A percentile compares a stretch with the other conserved stretches of the same genome.
Conservation (phyloP, 176 grass and related monocot genomes). For the Eremochloa ophiuroides region DNA sequence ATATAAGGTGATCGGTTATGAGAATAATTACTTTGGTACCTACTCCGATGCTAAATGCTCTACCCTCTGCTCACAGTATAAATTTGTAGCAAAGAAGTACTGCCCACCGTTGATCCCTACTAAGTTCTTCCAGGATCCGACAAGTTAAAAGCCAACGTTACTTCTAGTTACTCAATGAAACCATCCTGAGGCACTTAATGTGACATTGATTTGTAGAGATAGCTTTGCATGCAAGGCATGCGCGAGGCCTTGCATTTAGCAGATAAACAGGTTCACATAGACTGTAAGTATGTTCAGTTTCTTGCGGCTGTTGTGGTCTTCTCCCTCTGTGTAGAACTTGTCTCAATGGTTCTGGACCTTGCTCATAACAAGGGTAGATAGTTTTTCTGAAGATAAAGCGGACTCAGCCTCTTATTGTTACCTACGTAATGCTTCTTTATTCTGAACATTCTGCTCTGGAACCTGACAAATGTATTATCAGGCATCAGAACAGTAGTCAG, state of each 20-base stretch:
- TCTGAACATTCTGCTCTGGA: not conserved
- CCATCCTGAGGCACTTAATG: not conserved
- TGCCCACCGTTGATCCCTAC: constrained; percentile 61
- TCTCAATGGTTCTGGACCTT: constrained; percentile 11
- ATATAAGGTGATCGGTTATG: not conserved
- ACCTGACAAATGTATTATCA: not conserved
- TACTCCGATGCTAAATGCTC: constrained; percentile 4
- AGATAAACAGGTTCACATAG: constrained; percentile 7
- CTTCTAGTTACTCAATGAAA: constrained; percentile 23
- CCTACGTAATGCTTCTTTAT: not conserved
- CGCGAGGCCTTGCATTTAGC: constrained; percentile 10
- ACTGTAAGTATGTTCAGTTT: constrained; percentile 23
- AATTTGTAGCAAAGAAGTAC: constrained; percentile 91
- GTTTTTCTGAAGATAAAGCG: not conserved
- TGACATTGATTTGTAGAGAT: constrained; percentile 22
- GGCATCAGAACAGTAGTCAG: not conserved
- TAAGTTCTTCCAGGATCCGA: constrained; percentile 60
- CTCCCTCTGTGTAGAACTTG: constrained; percentile 1
- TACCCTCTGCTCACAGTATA: constrained; percentile 53
- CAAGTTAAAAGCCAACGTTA: constrained; percentile 25
- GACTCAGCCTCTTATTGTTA: not conserved
- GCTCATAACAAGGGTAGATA: not conserved
- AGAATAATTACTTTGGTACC: constrained; percentile 6
- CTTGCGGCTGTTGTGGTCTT: not conserved
- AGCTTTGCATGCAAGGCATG: constrained; percentile 22